Conservation (phyloP, 2,329 filamentous ascomycete species). For the Fusarium nodosum region DNA sequence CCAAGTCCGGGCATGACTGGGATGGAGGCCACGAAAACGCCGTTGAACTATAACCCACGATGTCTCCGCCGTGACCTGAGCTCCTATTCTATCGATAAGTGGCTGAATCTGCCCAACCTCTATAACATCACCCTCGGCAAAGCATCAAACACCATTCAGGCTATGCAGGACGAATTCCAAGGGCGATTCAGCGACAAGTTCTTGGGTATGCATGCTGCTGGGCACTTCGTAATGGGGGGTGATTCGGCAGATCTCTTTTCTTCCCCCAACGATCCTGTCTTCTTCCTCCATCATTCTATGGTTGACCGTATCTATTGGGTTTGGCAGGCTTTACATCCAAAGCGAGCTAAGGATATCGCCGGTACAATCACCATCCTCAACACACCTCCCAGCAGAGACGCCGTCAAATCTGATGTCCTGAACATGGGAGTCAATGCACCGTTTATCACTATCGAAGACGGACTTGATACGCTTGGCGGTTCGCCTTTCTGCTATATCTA, state of each 20-base stretch:
- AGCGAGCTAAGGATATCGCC: conserved; percentile 3
- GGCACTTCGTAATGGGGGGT: conserved; percentile 13
- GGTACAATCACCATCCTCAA: conserved; percentile 20
- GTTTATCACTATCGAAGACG: neutral
- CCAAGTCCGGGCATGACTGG: conserved; percentile 14
- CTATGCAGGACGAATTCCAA: conserved; percentile 25
- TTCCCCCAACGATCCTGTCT: conserved; percentile 12
- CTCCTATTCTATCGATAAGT: neutral
- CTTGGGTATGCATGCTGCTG: conserved; percentile 11
- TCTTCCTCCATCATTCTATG: conserved; percentile 23
- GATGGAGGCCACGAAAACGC: conserved; percentile 9
- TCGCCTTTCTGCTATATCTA: conserved; percentile 11
- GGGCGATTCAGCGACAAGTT: conserved; percentile 6
- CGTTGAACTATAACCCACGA: conserved; percentile 7
- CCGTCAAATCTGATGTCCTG: conserved; percentile 6
- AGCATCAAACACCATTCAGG: neutral
- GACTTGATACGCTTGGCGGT: neutral
- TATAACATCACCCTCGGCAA: conserved; percentile 1
- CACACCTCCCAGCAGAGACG: conserved; percentile 6
- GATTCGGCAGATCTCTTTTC: conserved; percentile 23
- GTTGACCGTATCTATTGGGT: conserved; percentile 20
- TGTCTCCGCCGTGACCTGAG: conserved; percentile 6
- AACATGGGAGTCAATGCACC: conserved; percentile 14
- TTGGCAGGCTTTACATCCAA: conserved; percentile 16
- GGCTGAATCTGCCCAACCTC: conserved; percentile 1